A percentile compares a stretch with the other conserved stretches of the same genome.
Conservation (phyloP, 306 rosid genomes). For the Sindora glabra region DNA sequence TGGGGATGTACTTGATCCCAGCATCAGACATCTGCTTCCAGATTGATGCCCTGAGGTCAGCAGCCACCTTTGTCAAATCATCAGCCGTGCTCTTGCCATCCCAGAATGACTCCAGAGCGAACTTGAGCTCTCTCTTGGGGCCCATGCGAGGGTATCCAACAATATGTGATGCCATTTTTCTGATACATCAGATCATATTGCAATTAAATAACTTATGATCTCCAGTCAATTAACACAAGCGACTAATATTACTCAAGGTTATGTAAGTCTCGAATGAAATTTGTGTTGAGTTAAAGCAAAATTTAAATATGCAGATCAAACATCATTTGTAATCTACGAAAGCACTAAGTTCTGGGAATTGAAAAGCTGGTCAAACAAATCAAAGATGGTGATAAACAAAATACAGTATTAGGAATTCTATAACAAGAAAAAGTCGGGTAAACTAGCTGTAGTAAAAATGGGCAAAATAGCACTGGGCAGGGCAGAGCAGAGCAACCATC, state of each 20-base stretch:
- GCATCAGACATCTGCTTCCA: conserved; percentile 81
- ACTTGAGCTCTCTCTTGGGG: conserved; percentile 96
- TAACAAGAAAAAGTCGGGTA: not conserved
- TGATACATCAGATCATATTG: conserved; percentile 17
- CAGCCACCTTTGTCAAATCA: conserved; percentile 69
- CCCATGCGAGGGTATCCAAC: conserved; percentile 97
- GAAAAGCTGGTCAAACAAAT: not conserved
- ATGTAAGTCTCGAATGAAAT: too few species aligned
- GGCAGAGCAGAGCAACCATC: not conserved
- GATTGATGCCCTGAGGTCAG: conserved; percentile 73
- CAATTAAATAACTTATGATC: not conserved
- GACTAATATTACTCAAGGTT: not conserved
- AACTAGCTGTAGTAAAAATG: not conserved
- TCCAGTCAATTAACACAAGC: not conserved
- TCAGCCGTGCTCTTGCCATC: conserved; percentile 83
- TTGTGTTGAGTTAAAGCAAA: too few species aligned
- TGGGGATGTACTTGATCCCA: conserved; percentile 85
- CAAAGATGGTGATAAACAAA: too few species aligned
- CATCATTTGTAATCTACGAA: not conserved
- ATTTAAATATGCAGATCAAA: not conserved
- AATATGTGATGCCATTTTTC: conserved; percentile 81
- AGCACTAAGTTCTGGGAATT: not conserved
- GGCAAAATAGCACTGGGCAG: not conserved
- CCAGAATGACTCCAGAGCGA: conserved; percentile 88
- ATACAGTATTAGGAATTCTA: too few species aligned